Evolutionary conservation across 2,329 filamentous ascomycete species (phyloP).

Genomic region (Parascedosporium putredinis): DNA sequence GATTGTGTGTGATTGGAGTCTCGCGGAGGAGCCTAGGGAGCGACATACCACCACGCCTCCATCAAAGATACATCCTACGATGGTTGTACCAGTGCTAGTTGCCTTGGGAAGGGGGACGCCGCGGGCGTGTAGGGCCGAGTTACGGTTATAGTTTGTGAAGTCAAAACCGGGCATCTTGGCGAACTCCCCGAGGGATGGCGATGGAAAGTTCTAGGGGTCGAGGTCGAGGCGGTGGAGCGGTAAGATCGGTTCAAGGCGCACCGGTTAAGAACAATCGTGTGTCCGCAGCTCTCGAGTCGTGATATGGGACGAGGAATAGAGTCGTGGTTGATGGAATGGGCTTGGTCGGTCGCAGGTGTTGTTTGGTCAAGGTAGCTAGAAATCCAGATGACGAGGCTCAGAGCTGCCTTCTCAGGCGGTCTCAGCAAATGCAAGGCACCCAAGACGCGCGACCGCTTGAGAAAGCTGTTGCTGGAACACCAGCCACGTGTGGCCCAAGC

Average conservation of each 20-base stretch:
- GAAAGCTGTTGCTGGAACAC: background rate
- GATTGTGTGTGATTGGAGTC: no score
- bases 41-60: conserved; percentile 80
- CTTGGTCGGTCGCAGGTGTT: conserved; percentile 3
- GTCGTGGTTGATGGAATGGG: background rate
- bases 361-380: conserved; percentile 3
- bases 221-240: background rate
- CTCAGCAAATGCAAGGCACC: conserved; percentile 6
- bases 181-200: conserved; percentile 5
- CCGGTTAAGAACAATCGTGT: background rate
- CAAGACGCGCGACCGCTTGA: background rate
- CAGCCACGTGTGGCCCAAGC: conserved; percentile 2
- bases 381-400: conserved; percentile 12
- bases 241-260: background rate
- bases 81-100: conserved; percentile 96
- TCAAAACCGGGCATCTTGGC: conserved; percentile 88
- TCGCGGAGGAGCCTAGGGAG: background rate
- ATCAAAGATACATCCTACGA: conserved; percentile 94
- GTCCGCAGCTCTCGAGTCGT: background rate
- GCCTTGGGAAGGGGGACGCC: conserved; percentile 94
- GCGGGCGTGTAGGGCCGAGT: conserved; percentile 86
- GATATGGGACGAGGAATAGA: background rate
- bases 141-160: conserved; percentile 99
- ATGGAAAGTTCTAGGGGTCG: background rate
- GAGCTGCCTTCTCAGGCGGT: conserved; percentile 22